Conservation (phyloP, 106 monocot genomes). For the Alisma plantagoaquatica region DNA sequence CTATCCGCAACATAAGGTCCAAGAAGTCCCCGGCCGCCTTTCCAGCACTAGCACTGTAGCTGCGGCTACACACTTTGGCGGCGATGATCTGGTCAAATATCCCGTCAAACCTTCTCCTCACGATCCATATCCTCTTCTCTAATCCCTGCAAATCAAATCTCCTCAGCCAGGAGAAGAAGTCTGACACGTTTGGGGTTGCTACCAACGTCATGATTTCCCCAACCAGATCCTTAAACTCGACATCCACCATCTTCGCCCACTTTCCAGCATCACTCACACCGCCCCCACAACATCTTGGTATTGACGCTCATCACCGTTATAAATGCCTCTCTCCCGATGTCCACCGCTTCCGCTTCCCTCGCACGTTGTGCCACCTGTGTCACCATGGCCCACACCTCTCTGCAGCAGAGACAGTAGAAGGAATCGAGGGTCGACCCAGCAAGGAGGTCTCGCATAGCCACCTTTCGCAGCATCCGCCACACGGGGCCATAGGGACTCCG, state of each 20-base stretch:
- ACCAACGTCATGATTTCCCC: conserved; percentile 2
- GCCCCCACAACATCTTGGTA: conserved; percentile 22
- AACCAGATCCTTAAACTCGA: conserved; percentile 1
- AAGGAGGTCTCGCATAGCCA: conserved; percentile 37
- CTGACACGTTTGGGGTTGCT: conserved; percentile 17
- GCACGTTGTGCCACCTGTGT: neutral
- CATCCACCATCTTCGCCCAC: conserved; percentile 1
- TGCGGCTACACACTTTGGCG: conserved; percentile 5
- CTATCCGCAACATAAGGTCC: conserved; percentile 37
- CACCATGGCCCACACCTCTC: conserved; percentile 8
- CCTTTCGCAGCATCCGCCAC: conserved; percentile 53
- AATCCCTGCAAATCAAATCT: conserved; percentile 59
- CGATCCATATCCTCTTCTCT: conserved; percentile 11
- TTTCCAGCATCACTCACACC: conserved; percentile 5
- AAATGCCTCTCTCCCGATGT: neutral
- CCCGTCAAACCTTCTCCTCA: conserved; percentile 13
- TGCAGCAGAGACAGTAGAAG: conserved; percentile 1
- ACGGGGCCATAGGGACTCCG: conserved; percentile 42
- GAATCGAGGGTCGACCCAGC: conserved; percentile 14
- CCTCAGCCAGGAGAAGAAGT: conserved; percentile 26
- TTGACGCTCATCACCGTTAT: neutral
- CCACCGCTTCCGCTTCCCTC: conserved; percentile 6
- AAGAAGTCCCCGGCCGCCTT: conserved; percentile 32
- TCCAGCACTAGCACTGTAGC: neutral
- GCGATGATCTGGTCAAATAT: conserved; percentile 39